Evolutionary conservation across 2,329 filamentous ascomycete species (phyloP), one percentile per base, ranked within the genome.

Genomic region (Alternaria conjuncta): DNA sequence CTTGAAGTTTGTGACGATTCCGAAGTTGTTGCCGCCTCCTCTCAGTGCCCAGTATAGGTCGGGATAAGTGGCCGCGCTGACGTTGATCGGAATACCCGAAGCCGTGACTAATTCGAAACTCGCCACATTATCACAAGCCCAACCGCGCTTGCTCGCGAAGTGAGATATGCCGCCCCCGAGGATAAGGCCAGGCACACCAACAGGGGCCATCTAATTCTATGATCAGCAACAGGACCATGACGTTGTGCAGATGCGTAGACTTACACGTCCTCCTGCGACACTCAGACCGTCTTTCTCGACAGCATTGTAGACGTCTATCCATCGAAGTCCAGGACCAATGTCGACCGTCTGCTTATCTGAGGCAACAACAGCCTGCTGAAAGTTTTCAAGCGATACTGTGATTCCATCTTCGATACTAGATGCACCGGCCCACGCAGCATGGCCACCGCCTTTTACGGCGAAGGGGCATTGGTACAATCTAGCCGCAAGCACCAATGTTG

Each of bases 381-480:
- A 64, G 10, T 64, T 61, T 20, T 73, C 73, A 43, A 84, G 68
- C 43, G 81, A 80, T 36, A 85, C 72, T 0, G 81, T 82, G 6
- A 85, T 79, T 2, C 82, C 83, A 45, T 72, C 70, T 4, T 78
- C 69, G 21, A 84, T 82, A 56, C 80, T 82, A 21, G 80, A 81
- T 13, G 77, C 74, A 8, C 82, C 81, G 0, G 75, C 70, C 65
- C 75, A 78, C 6, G 75, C 68, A 12, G 76, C 76, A 61, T 84
- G 82, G 5, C 83, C 83, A 26, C 82, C 82, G 32, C 79, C 77
- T 57, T 81, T 82, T 3, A 84, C 75, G 2, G 81, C 81, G 61
- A 83, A 82, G 78, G 66, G 71, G 41, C 71, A 77, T 51, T 69
- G 67, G 20, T 68, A 63, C 0, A 67, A 28, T 18, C 67, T 61